Conservation (phyloP, 257 asterid genomes). For the Nyctanthes arbortristis region DNA sequence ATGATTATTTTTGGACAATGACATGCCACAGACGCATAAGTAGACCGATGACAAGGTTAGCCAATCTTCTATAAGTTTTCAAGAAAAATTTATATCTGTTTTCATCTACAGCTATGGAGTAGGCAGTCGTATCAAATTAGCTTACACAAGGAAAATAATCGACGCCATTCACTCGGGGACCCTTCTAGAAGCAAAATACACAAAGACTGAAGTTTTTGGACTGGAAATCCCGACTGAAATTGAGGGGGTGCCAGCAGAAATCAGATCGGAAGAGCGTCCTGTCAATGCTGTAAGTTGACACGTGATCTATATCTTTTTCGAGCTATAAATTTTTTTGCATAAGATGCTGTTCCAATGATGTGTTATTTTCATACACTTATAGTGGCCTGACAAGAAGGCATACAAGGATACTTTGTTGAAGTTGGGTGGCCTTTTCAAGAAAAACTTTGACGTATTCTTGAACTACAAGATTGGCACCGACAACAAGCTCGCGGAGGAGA, state of each 20-base stretch:
- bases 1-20: too few species aligned
- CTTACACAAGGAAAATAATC: conserved; percentile 85
- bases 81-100: not conserved
- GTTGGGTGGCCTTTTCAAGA: conserved; percentile 80
- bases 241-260: conserved; percentile 81
- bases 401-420: conserved; percentile 68
- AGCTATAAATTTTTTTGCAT: not conserved
- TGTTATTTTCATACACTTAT: conserved; percentile 13
- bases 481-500: conserved; percentile 62
- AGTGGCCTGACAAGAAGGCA: conserved; percentile 80
- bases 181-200: conserved; percentile 61
- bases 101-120: conserved; percentile 64
- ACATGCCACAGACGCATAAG: too few species aligned
- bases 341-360: not conserved
- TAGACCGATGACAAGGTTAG: too few species aligned
- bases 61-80: not conserved
- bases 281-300: conserved; percentile 64
- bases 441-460: conserved; percentile 70
- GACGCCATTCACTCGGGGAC: conserved; percentile 87
- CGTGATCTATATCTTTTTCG: not conserved
- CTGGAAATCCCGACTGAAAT: conserved; percentile 75
- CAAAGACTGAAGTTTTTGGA: conserved; percentile 68
- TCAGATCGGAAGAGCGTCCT: too few species aligned
- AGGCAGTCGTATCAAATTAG: conserved; percentile 78
- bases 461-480: conserved; percentile 74